phyloP scores from a whole-genome alignment of 2,329 filamentous ascomycete species.

The Fusarium hainanense region DNA sequence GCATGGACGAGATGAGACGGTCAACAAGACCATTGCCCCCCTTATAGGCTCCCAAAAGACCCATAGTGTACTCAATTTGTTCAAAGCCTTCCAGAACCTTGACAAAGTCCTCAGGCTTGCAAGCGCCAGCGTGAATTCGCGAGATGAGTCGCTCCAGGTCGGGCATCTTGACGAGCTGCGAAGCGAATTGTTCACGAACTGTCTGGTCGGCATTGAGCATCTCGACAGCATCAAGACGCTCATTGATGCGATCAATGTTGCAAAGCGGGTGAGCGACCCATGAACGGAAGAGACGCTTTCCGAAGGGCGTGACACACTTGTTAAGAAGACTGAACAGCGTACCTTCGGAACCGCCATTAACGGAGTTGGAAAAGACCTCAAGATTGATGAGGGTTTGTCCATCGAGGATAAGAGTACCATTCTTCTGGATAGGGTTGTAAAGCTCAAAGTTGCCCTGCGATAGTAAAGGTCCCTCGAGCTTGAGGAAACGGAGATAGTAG shows the following conservation, averaged over 20 bases:
- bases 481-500: conserved; percentile 86
- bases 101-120: conserved; percentile 91
- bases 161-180: conserved; percentile 89
- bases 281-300: conserved; percentile 93
- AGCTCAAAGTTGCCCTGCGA: conserved; percentile 90
- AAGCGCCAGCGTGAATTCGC: conserved; percentile 90
- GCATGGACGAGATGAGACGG: conserved; percentile 86
- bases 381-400: conserved; percentile 97
- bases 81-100: conserved; percentile 95
- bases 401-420: conserved; percentile 91
- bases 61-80: conserved; percentile 95
- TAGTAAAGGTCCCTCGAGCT: conserved; percentile 87
- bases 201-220: conserved; percentile 85
- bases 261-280: conserved; percentile 98
- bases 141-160: conserved; percentile 95
- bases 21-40: conserved; percentile 87
- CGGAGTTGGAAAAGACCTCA: conserved; percentile 95
- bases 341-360: conserved; percentile 84
- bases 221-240: conserved; percentile 92
- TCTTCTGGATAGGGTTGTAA: conserved; percentile 91
- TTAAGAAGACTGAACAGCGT: conserved; percentile 93
- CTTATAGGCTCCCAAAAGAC: conserved; percentile 77
- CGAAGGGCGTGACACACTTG: conserved; percentile 94
- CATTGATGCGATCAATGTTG: conserved; percentile 88
- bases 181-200: conserved; percentile 87